A percentile compares a stretch with the other conserved stretches of the same genome.
These are phyloP conservation scores for Hypoxylon cercidicola DNA, from an alignment of 495 filamentous ascomycete species.

Conservation along the genomic window DNA sequence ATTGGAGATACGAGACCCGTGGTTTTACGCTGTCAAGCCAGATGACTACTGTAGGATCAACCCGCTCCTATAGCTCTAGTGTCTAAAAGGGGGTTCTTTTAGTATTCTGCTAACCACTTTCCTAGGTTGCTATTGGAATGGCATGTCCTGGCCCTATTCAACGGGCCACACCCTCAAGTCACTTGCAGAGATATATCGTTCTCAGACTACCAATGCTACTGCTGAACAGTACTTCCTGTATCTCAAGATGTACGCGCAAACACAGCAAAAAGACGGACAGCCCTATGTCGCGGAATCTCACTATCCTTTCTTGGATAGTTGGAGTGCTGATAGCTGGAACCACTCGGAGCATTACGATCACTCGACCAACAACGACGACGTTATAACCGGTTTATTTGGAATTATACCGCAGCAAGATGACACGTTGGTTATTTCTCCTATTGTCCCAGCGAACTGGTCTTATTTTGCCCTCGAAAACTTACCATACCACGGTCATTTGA, in stretches of 20 bases:
- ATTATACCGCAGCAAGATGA: slow-evolving; percentile 52
- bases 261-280: slow-evolving; percentile 55
- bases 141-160: slow-evolving; percentile 59
- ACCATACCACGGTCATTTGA: slow-evolving; percentile 54
- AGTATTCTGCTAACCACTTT: slow-evolving; percentile 11
- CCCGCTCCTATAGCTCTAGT: neutral
- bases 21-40: slow-evolving; percentile 52
- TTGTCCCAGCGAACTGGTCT: slow-evolving; percentile 55
- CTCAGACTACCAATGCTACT: slow-evolving; percentile 43
- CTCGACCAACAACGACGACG: slow-evolving; percentile 58
- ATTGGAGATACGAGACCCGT: slow-evolving; percentile 53
- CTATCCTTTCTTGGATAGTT: slow-evolving; percentile 52
- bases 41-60: slow-evolving; percentile 48
- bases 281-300: slow-evolving; percentile 60
- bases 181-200: slow-evolving; percentile 50
- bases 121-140: slow-evolving; percentile 56
- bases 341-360: slow-evolving; percentile 60
- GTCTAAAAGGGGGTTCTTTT: neutral
- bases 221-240: slow-evolving; percentile 51
- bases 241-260: slow-evolving; percentile 52
- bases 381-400: slow-evolving; percentile 58
- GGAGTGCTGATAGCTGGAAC: slow-evolving; percentile 53
- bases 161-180: slow-evolving; percentile 52
- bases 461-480: slow-evolving; percentile 59
- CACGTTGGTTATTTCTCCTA: slow-evolving; percentile 51